Percentiles rank a stretch among this genome's conserved stretches.
phyloP scores from a whole-genome alignment of 345 rosid species.

The Anastatica hierochuntica region DNA sequence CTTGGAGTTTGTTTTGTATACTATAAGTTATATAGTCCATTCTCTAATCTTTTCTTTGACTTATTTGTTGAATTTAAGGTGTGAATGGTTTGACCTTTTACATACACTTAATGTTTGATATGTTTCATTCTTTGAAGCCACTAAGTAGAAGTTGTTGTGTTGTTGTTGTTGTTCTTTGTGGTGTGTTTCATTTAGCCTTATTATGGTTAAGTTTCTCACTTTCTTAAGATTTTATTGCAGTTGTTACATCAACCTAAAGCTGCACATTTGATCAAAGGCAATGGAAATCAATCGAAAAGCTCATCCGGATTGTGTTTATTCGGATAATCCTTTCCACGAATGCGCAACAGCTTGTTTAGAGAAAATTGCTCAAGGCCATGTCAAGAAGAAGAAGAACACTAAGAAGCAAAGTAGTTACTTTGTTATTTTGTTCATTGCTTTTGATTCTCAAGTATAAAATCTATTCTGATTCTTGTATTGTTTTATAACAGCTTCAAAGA shows the following conservation, averaged over 20 bases:
- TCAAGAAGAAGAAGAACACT: constrained; percentile 22
- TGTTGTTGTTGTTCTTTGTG: no score
- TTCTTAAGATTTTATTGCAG: neutral
- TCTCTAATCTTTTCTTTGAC: no score
- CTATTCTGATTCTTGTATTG: constrained; percentile 5
- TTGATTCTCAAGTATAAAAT: no score
- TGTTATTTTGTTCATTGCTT: no score
- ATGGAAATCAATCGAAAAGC: constrained; percentile 18
- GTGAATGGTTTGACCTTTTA: no score
- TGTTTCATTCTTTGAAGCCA: no score
- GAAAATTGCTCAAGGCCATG: constrained; percentile 30
- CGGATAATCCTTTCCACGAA: constrained; percentile 27
- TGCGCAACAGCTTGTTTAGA: constrained; percentile 30
- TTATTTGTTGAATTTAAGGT: no score
- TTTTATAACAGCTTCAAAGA: constrained; percentile 34
- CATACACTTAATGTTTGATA: no score
- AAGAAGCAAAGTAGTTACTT: constrained; percentile 27
- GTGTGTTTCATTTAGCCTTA: no score
- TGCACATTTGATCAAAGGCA: no score
- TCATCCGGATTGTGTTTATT: constrained; percentile 28
- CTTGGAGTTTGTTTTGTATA: constrained; percentile 16
- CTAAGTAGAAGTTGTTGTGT: neutral
- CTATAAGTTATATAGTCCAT: neutral
- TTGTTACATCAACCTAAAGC: no score
- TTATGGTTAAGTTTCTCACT: no score